Evolutionary conservation across 2,329 filamentous ascomycete genomes (phyloP).

Genomic region (Verticillium albo-atrum): DNA sequence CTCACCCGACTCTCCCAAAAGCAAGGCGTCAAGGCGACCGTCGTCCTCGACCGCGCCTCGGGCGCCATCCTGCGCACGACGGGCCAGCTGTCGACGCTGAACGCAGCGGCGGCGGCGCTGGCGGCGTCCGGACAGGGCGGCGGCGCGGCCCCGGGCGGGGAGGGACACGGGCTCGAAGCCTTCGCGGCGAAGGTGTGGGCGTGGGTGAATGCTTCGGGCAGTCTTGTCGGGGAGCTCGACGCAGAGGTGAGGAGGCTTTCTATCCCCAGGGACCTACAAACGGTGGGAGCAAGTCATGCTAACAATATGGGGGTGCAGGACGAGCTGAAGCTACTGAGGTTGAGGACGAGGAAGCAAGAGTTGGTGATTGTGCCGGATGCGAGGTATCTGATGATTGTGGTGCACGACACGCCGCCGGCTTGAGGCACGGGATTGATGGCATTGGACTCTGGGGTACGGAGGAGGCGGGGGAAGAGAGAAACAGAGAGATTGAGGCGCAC

Average conservation of each 20-base stretch:
- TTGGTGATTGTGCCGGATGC: constrained; percentile 77
- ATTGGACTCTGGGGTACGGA: not conserved
- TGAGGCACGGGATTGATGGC: constrained; percentile 28
- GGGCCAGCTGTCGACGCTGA: constrained; percentile 60
- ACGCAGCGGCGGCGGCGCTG: constrained; percentile 29
- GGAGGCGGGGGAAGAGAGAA: too few relatives aligned
- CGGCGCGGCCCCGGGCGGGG: constrained; percentile 35
- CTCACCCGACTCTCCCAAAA: constrained; percentile 71
- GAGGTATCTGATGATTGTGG: constrained; percentile 73
- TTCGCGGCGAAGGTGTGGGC: constrained; percentile 73
- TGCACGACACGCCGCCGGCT: constrained; percentile 75
- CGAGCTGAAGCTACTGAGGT: constrained; percentile 68
- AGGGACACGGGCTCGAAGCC: constrained; percentile 62
- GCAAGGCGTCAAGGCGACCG: constrained; percentile 71
- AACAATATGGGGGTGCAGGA: constrained; percentile 45
- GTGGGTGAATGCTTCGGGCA: constrained; percentile 66
- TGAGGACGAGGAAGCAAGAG: constrained; percentile 83
- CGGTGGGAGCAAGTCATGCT: not conserved
- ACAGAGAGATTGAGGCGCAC: too few relatives aligned
- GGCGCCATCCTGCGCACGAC: constrained; percentile 73
- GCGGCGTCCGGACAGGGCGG: constrained; percentile 40
- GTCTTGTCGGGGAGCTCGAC: constrained; percentile 68
- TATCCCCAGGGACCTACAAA: not conserved
- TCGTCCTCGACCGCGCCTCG: constrained; percentile 67
- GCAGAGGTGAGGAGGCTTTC: constrained; percentile 50